Conservation (phyloP, 768 basidiomycete species). For the Porphyrellus cyaneotinctus region DNA sequence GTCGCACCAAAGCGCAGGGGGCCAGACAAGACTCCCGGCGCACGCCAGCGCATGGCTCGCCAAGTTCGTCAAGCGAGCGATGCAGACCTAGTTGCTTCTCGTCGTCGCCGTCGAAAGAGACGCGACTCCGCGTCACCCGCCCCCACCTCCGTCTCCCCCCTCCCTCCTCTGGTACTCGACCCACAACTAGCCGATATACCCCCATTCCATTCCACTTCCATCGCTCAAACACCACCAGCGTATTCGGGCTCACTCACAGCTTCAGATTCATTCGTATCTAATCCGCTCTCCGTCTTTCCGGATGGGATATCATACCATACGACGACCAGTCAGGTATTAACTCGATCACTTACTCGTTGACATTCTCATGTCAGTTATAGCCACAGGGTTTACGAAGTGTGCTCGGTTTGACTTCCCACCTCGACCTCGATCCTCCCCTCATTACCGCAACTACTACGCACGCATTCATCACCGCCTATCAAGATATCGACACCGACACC, state of each 20-base stretch:
- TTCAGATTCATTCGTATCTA: conserved; percentile 9
- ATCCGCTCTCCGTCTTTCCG: conserved; percentile 6
- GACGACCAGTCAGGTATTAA: conserved; percentile 30
- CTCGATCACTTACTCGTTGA: conserved; percentile 19
- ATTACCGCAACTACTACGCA: not conserved
- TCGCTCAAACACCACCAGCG: not conserved
- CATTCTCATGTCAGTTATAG: conserved; percentile 22
- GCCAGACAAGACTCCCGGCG: conserved; percentile 76
- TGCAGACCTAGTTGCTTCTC: conserved; percentile 22
- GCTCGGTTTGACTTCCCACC: conserved; percentile 2
- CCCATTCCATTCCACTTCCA: conserved; percentile 12
- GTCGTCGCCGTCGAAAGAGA: conserved; percentile 21
- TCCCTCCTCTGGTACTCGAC: conserved; percentile 19
- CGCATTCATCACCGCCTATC: conserved; percentile 8
- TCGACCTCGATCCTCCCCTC: conserved; percentile 1
- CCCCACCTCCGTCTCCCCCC: not conserved
- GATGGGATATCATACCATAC: conserved; percentile 10
- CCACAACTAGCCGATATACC: conserved; percentile 22
- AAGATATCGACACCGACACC: conserved; percentile 11
- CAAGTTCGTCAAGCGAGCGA: conserved; percentile 37
- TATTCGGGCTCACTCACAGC: not conserved
- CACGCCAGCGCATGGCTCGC: conserved; percentile 58
- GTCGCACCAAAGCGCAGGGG: conserved; percentile 71
- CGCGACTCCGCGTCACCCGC: not conserved
- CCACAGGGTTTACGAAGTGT: conserved; percentile 19